phyloP scores from a whole-genome alignment of 371 early-diverging fungal genomes.

The Basidiobolus meristosporus region DNA sequence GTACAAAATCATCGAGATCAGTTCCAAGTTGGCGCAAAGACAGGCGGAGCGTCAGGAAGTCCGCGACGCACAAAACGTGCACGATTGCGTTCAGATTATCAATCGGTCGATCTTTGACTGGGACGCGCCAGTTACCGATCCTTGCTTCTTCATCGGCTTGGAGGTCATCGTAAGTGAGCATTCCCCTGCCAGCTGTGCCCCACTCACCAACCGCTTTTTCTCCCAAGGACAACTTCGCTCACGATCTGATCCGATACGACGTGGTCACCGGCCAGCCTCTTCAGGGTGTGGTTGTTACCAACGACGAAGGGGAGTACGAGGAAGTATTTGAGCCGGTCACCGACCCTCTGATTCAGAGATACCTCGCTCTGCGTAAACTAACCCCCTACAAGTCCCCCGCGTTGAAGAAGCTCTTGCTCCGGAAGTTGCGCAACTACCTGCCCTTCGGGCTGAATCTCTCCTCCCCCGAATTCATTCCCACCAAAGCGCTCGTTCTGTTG shows the following conservation, averaged over 20 bases:
- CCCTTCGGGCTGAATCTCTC: conserved; percentile 79
- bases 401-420: conserved; percentile 21
- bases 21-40: conserved; percentile 48
- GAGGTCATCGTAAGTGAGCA: conserved; percentile 57
- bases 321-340: conserved; percentile 66
- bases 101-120: conserved; percentile 86
- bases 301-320: conserved; percentile 61
- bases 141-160: conserved; percentile 85
- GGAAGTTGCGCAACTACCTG: conserved; percentile 25
- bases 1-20: conserved; percentile 89
- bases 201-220: conserved; percentile 1
- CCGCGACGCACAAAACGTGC: conserved; percentile 17
- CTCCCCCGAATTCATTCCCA: conserved; percentile 75
- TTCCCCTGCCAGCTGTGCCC: conserved; percentile 1
- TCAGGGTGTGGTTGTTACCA: conserved; percentile 66
- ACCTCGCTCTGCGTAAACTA: conserved; percentile 32
- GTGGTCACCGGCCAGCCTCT: conserved; percentile 38
- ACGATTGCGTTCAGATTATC: conserved; percentile 47
- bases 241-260: conserved; percentile 83
- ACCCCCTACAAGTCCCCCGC: conserved; percentile 43
- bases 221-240: conserved; percentile 77
- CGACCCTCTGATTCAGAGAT: conserved; percentile 54
- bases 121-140: conserved; percentile 40
- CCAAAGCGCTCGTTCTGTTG: conserved; percentile 57
- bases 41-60: conserved; percentile 36